phyloP scores from a whole-genome alignment of 2,329 filamentous ascomycete species.

The Dothistroma pini region DNA sequence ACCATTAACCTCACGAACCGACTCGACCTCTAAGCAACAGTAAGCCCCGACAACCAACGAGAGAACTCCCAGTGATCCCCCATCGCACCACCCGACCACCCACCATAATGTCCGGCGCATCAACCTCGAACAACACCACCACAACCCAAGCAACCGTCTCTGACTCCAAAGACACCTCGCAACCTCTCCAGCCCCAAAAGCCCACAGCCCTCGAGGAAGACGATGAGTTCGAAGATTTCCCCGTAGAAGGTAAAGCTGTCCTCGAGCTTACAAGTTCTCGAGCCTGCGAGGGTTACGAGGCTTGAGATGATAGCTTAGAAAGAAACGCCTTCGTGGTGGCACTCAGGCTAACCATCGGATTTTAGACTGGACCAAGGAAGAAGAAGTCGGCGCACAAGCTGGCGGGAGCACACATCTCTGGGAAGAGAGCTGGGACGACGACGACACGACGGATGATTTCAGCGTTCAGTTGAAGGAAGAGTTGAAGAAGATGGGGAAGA shows the following conservation, averaged over 20 bases:
- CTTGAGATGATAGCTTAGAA: too few relatives aligned
- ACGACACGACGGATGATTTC: conserved; percentile 96
- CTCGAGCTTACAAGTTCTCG: too few relatives aligned
- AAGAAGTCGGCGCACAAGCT: conserved; percentile 69
- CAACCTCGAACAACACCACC: conserved; percentile 36
- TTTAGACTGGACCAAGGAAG: conserved; percentile 86
- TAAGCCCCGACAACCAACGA: too few relatives aligned
- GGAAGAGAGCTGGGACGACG: conserved; percentile 99
- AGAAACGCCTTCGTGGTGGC: too few relatives aligned
- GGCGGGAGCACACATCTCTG: conserved; percentile 66
- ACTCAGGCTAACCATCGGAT: too few relatives aligned
- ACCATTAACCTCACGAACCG: not conserved
- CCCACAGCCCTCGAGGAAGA: conserved; percentile 79
- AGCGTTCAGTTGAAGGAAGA: conserved; percentile 92
- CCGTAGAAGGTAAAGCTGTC: conserved; percentile 82
- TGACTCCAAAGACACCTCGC: conserved; percentile 39
- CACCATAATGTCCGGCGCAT: conserved; percentile 46
- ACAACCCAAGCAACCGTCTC: conserved; percentile 43
- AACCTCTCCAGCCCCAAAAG: conserved; percentile 58
- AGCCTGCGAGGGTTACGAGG: not conserved
- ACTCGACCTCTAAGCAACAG: not conserved
- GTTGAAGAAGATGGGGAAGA: conserved; percentile 78
- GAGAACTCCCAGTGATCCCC: too few relatives aligned
- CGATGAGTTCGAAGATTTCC: conserved; percentile 99
- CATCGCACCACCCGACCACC: not conserved